Conservation (phyloP, 1,139 yeast genomes). For the Pichia sp. region DNA sequence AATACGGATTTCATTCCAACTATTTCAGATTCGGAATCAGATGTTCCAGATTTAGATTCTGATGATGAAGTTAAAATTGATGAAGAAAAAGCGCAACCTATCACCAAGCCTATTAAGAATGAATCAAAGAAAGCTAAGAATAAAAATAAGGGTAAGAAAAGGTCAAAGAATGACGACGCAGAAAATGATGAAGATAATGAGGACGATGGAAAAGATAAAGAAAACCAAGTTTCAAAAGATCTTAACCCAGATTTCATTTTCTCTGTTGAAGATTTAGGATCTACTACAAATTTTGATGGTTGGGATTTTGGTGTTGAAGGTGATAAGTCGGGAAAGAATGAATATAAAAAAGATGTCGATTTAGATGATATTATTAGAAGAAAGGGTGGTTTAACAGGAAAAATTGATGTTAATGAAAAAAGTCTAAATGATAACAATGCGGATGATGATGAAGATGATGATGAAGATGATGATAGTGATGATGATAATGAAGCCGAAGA, state of each 20-base stretch:
- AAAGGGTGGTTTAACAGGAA: slow-evolving; percentile 61
- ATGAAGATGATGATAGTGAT: slow-evolving; percentile 28
- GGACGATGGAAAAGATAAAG: slow-evolving; percentile 41
- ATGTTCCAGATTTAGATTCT: slow-evolving; percentile 44
- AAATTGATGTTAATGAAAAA: slow-evolving; percentile 35
- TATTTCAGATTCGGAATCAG: slow-evolving; percentile 67
- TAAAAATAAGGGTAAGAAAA: not conserved
- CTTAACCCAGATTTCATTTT: slow-evolving; percentile 71
- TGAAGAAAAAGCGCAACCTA: slow-evolving; percentile 22
- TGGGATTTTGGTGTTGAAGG: slow-evolving; percentile 65
- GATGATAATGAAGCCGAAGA: slow-evolving; percentile 13
- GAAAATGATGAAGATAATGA: slow-evolving; percentile 18
- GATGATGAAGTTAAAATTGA: slow-evolving; percentile 36
- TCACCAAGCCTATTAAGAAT: too few species aligned
- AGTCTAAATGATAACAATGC: slow-evolving; percentile 29
- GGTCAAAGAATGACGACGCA: too few species aligned
- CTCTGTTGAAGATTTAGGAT: slow-evolving; percentile 53
- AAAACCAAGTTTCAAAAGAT: slow-evolving; percentile 31
- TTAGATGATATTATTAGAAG: slow-evolving; percentile 78
- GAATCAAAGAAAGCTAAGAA: not conserved
- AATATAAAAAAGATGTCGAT: slow-evolving; percentile 60
- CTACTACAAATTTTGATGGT: slow-evolving; percentile 56
- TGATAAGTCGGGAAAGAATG: slow-evolving; percentile 30
- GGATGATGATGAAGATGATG: slow-evolving; percentile 34
- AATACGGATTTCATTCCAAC: slow-evolving; percentile 50